A percentile compares a stretch with the other conserved stretches of the same genome.
These are phyloP conservation scores for Mucor piriformis DNA, from an alignment of 371 early-diverging fungal genomes.

Conservation along the genomic window DNA sequence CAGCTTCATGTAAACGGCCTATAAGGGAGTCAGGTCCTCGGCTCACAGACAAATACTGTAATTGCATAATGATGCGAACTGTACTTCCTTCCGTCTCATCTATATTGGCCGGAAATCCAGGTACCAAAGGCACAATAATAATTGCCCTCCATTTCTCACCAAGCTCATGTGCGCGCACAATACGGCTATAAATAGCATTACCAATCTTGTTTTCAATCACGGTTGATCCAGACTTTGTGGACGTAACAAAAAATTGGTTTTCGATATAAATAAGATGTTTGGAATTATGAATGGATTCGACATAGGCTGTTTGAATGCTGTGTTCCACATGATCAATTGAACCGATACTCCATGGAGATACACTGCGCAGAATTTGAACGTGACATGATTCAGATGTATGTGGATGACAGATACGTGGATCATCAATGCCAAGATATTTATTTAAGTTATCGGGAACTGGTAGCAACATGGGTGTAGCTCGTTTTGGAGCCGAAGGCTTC, in stretches of 20 bases:
- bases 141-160: slow-evolving; percentile 75
- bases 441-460: slow-evolving; percentile 66
- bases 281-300: slow-evolving; percentile 69
- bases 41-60: slow-evolving; percentile 76
- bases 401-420: slow-evolving; percentile 24
- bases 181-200: slow-evolving; percentile 73
- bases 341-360: slow-evolving; percentile 67
- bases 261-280: slow-evolving; percentile 85
- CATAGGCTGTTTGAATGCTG: slow-evolving; percentile 82
- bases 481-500: slow-evolving; percentile 55
- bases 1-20: slow-evolving; percentile 56
- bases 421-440: slow-evolving; percentile 14
- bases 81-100: slow-evolving; percentile 72
- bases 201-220: slow-evolving; percentile 76
- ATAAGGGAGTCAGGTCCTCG: slow-evolving; percentile 73
- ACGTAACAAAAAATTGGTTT: slow-evolving; percentile 83
- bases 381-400: slow-evolving; percentile 45
- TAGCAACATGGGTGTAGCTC: slow-evolving; percentile 64
- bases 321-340: slow-evolving; percentile 51
- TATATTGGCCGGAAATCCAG: slow-evolving; percentile 83
- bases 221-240: slow-evolving; percentile 32
- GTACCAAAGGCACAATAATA: slow-evolving; percentile 84
- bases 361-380: slow-evolving; percentile 68
- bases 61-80: slow-evolving; percentile 73
- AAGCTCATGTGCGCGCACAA: slow-evolving; percentile 68